Percentiles rank a stretch among this genome's conserved stretches.
These are phyloP conservation scores for Phallus indusiatus DNA, from an alignment of 768 basidiomycete genomes.

Conservation along the genomic window DNA sequence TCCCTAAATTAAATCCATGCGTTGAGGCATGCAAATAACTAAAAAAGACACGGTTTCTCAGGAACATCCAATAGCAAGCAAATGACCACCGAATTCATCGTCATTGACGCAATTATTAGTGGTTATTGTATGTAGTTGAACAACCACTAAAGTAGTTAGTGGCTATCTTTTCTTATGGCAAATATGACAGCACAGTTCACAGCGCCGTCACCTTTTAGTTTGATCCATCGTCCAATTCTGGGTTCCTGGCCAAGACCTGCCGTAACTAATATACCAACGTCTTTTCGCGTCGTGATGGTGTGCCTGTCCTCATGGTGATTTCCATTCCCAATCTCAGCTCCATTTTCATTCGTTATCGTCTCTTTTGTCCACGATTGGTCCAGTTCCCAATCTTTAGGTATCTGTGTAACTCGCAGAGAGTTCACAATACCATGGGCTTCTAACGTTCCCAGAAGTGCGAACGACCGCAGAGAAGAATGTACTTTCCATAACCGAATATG, in stretches of 20 bases:
- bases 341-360: background rate
- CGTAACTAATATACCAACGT: slow-evolving; percentile 43
- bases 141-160: background rate
- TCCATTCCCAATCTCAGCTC: background rate
- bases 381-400: slow-evolving; percentile 33
- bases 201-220: slow-evolving; percentile 57
- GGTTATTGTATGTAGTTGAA: background rate
- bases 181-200: slow-evolving; percentile 66
- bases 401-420: slow-evolving; percentile 70
- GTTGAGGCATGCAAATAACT: no score
- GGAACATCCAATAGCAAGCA: background rate
- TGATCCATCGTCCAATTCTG: slow-evolving; percentile 83
- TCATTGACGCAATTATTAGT: no score
- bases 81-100: background rate
- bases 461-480: slow-evolving; percentile 67
- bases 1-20: no score
- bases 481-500: slow-evolving; percentile 86
- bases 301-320: background rate
- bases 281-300: background rate
- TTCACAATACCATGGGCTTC: slow-evolving; percentile 77
- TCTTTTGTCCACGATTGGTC: slow-evolving; percentile 30
- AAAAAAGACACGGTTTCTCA: no score
- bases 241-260: slow-evolving; percentile 85
- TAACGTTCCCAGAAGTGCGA: slow-evolving; percentile 55
- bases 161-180: slow-evolving; percentile 26